Base-by-base conservation (phyloP, 169 alveolate species). In the Babesia caballi region DNA sequence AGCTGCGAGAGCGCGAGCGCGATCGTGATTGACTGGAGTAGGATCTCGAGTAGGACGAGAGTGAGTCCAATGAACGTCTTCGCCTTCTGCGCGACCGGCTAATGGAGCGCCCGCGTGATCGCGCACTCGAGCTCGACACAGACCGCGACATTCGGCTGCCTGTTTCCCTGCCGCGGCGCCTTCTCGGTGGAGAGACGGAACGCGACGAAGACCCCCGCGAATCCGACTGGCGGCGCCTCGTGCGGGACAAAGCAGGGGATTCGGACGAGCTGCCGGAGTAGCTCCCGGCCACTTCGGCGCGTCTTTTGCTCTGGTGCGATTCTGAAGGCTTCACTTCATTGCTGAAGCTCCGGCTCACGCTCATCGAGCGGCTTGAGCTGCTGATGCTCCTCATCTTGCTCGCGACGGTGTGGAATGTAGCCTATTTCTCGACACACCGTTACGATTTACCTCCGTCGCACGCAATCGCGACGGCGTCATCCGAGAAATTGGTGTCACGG, bases 301-400 rank as follows among this genome's bases (percentile, higher is more conserved):
- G 9, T 0, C 47, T 42, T 27, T 50, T 51, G 42, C 65, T 50
- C 8, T 35, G 32, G 32, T 32, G 33, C 0, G 69, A 57, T 19
- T 3, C 30, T 12, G 66, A 67, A 0, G 57, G 78, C 23, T 67
- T 32, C 17, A 19, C 46, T 19, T 67, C 56, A 35, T 32, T 67
- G 46, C 68, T 57, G 59, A 57, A 40, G 59, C 78, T 76, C 35
- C 85, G 58, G 67, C 85, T 76, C 32, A 76, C 69, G 53, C 85
- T 76, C 85, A 76, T 76, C 3, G 85, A 76, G 72, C 85, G 85
- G 61, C 85, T 76, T 32, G 61, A 60, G 47, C 85, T 76, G 19
- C 73, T 66, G 27, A 46, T 41, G 50, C 85, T 76, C 67, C 72
- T 76, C 85, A 76, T 76, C 6, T 15, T 47, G 32, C 4, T 25